These are phyloP conservation scores for Dianthus caryophyllus DNA, from an alignment of 148 eudicot genomes.

Conservation along the genomic window DNA sequence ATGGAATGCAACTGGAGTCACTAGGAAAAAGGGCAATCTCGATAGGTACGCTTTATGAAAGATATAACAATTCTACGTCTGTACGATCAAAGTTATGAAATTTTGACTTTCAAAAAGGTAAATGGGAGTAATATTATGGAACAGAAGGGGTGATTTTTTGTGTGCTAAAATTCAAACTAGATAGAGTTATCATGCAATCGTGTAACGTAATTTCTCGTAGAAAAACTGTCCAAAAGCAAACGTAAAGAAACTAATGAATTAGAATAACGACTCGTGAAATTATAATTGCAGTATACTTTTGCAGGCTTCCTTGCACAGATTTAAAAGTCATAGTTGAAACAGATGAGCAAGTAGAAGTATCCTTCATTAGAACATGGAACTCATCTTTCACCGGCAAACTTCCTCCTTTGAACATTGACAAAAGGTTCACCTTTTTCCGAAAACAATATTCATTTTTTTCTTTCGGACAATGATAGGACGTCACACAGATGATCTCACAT, in stretches of 20 bases:
- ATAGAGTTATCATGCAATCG: no score
- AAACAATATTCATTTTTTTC: not conserved
- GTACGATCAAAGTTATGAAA: no score
- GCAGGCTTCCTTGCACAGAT: conserved; percentile 59
- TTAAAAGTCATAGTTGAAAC: conserved; percentile 47
- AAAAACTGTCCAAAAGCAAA: no score
- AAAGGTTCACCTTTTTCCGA: conserved; percentile 35
- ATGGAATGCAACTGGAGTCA: conserved; percentile 63
- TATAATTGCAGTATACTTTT: not conserved
- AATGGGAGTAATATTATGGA: no score
- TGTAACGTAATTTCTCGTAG: no score
- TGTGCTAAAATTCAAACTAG: no score
- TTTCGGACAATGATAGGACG: not conserved
- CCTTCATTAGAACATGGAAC: conserved; percentile 74
- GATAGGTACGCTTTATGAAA: conserved; percentile 48
- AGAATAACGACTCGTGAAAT: not conserved
- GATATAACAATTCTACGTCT: no score
- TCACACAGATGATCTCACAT: not conserved
- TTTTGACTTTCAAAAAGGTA: no score
- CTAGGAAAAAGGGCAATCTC: conserved; percentile 58
- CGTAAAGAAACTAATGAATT: no score
- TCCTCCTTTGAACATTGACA: conserved; percentile 63
- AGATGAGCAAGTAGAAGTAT: conserved; percentile 61
- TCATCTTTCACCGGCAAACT: conserved; percentile 45
- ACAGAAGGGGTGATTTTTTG: no score